These are phyloP conservation scores for Aspergillus saccharolyticus DNA, from an alignment of 495 filamentous ascomycete genomes.

Conservation along the genomic window DNA sequence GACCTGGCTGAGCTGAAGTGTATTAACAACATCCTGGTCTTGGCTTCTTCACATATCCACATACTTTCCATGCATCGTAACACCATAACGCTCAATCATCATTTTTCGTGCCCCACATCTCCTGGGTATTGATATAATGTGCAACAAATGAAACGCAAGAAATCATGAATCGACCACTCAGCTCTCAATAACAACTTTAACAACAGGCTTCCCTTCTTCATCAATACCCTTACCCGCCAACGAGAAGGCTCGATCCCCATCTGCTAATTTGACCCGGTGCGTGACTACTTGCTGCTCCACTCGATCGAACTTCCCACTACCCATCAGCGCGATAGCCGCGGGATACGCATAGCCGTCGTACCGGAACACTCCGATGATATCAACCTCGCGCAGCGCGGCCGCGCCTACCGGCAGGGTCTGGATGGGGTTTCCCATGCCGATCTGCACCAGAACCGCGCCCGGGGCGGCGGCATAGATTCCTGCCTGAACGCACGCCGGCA, in stretches of 20 bases:
- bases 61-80: background rate
- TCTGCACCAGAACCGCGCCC: constrained; percentile 78
- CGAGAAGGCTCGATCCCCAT: constrained; percentile 64
- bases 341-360: constrained; percentile 79
- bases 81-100: background rate
- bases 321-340: constrained; percentile 70
- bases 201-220: constrained; percentile 66
- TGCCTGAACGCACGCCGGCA: constrained; percentile 79
- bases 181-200: constrained; percentile 77
- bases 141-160: background rate
- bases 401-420: constrained; percentile 82
- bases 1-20: too few relatives aligned
- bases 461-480: constrained; percentile 76
- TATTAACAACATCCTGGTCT: too few relatives aligned
- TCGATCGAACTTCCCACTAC: constrained; percentile 51
- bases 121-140: background rate
- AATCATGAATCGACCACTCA: background rate
- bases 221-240: constrained; percentile 80
- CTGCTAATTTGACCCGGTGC: constrained; percentile 66
- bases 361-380: constrained; percentile 87
- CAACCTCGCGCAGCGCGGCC: constrained; percentile 81
- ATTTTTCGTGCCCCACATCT: background rate
- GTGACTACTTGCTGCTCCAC: constrained; percentile 63
- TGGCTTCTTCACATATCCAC: too few relatives aligned
- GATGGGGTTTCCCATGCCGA: constrained; percentile 91